phyloP scores from a whole-genome alignment of 495 filamentous ascomycete genomes.

The Schizothecium vesticola region DNA sequence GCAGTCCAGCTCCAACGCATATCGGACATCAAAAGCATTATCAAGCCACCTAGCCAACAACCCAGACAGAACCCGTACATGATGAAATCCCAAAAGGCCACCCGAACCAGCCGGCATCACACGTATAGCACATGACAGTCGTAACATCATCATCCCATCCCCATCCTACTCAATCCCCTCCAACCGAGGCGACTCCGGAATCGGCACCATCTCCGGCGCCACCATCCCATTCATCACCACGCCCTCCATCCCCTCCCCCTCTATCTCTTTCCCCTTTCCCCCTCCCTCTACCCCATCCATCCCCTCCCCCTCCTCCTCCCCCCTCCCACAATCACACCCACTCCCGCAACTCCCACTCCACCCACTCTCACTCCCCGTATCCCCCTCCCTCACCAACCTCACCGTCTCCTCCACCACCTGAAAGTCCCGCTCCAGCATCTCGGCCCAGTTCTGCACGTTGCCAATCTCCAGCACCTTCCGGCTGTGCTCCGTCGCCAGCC shows the following conservation, averaged over 20 bases:
- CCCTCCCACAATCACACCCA: constrained; percentile 27
- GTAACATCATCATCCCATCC: background rate
- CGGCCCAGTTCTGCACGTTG: constrained; percentile 96
- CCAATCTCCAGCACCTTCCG: constrained; percentile 85
- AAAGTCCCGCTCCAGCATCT: constrained; percentile 89
- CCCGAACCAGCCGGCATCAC: background rate
- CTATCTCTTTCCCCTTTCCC: background rate
- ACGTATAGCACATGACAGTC: background rate
- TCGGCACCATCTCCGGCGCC: constrained; percentile 11
- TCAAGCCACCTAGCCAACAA: background rate
- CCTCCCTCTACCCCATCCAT: constrained; percentile 11
- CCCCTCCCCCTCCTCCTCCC: constrained; percentile 6
- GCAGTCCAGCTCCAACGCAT: background rate
- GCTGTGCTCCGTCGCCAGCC: constrained; percentile 61
- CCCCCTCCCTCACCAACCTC: constrained; percentile 52
- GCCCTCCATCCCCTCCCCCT: constrained; percentile 16
- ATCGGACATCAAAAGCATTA: background rate
- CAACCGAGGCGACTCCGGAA: constrained; percentile 3
- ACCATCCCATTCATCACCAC: background rate
- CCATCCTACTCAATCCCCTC: background rate
- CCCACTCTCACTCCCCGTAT: constrained; percentile 24
- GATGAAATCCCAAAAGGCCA: background rate
- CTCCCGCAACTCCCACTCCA: constrained; percentile 19
- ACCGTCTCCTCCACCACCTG: constrained; percentile 83
- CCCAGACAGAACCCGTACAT: background rate